Base-by-base conservation (phyloP, 2,329 filamentous ascomycete genomes). In the Aotearoamyces nothofagi region DNA sequence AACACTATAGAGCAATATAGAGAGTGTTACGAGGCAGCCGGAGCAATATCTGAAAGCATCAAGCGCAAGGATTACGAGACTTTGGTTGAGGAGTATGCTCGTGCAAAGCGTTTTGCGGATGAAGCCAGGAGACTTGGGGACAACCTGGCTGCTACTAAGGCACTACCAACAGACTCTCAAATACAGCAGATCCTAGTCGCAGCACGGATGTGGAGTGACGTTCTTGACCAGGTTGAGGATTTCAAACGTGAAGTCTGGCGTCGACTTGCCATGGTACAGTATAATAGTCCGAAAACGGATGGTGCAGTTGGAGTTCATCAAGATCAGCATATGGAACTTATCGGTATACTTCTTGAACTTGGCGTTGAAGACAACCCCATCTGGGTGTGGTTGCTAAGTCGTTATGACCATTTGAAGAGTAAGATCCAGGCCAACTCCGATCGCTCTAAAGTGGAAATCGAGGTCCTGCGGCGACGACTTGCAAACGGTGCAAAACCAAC, bases 361-460 rank as follows among this genome's bases (percentile, higher is more conserved):
- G 92, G 90, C 5, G 84, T 93, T 3, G 79, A 92, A 7, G 84
- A 96, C 34, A 98, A 92, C 43, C 90, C 90, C 2, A 92, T 98
- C 37, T 93, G 82, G 81, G 68, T 92, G 8, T 98, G 90, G 86
- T 69, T 98, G 15, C 60, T 87, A 31, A 93, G 83, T 45, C 75
- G 82, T 25, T 92, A 86, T 47, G 82, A 93, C 39, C 76, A 86
- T 45, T 63, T 98, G 32, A 94, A 90, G 53, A 74, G 74, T 39
- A 92, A 81, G 49, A 87, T 96, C 30, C 69, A 72, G 23, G 62
- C 68, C 1, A 78, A 76, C 9, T 82, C 83, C 29, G 84, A 96
- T 38, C 73, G 84, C n/a, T 77, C 79, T 29, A 81, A 79, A 49
- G 72, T 92, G 11, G 87, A 98, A 52, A 84, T 96, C 39, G 90